Evolutionary conservation across 1,139 yeast genomes (phyloP).

Genomic region (Casaregolazyma lundiana): DNA sequence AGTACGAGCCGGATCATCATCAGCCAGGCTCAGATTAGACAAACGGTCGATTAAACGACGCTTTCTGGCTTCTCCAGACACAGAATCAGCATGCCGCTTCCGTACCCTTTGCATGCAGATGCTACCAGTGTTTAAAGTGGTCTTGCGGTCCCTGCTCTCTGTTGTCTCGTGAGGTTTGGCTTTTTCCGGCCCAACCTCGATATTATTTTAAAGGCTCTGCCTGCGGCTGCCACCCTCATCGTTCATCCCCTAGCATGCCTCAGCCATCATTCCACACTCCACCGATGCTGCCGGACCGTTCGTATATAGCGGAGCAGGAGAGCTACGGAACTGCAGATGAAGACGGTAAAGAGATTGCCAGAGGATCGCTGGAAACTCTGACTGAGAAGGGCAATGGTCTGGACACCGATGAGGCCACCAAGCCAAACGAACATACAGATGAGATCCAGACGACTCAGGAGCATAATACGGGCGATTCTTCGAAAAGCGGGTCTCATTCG

Average conservation of each 20-base stretch:
- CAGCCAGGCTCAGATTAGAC: conserved; percentile 9
- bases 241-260: not conserved
- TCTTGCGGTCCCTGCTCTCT: not conserved
- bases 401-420: conserved; percentile 3
- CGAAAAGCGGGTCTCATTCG: conserved; percentile 32
- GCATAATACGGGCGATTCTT: not conserved
- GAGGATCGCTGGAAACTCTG: conserved; percentile 1
- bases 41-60: conserved; percentile 14
- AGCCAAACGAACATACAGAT: not conserved
- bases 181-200: not conserved
- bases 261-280: conserved; percentile 10
- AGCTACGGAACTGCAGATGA: conserved; percentile 4
- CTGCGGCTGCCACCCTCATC: conserved; percentile 1
- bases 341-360: not conserved
- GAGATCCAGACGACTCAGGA: not conserved
- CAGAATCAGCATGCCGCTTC: conserved; percentile 8
- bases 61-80: conserved; percentile 3
- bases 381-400: not conserved
- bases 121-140: not conserved
- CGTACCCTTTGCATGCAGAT: not conserved
- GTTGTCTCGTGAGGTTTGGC: not conserved
- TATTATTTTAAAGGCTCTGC: conserved; percentile 14
- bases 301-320: conserved; percentile 11
- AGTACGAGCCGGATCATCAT: not conserved
- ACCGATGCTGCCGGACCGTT: conserved; percentile 6